phyloP scores from a whole-genome alignment of 495 filamentous ascomycete species.

The Aspergillus affinis region DNA sequence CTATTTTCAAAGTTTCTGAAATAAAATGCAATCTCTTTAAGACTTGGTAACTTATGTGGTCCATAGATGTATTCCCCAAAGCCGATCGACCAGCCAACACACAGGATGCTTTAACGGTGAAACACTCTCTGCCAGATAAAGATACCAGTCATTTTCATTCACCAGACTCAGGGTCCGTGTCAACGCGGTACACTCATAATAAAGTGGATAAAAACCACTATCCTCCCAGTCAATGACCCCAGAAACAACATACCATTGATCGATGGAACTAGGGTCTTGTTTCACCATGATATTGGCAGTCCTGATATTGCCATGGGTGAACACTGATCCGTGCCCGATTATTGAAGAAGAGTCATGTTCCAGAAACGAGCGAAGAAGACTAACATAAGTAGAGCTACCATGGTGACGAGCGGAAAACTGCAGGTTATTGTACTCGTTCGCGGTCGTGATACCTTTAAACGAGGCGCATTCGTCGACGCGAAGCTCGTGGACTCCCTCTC shows the following conservation, averaged over 20 bases:
- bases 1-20: too few relatives aligned
- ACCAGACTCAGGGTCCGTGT: slow-evolving; percentile 27
- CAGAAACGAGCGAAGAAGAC: slow-evolving; percentile 28
- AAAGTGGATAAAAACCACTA: slow-evolving; percentile 34
- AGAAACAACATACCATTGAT: slow-evolving; percentile 23
- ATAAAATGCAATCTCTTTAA: too few relatives aligned
- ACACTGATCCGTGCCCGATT: slow-evolving; percentile 23
- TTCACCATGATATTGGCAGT: slow-evolving; percentile 41
- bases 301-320: slow-evolving; percentile 41
- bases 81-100: slow-evolving; percentile 35
- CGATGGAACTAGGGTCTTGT: slow-evolving; percentile 24
- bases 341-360: slow-evolving; percentile 13
- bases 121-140: slow-evolving; percentile 28
- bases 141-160: slow-evolving; percentile 34
- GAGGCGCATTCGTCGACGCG: slow-evolving; percentile 18
- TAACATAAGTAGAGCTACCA: slow-evolving; percentile 27
- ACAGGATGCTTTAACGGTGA: slow-evolving; percentile 23
- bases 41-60: neutral
- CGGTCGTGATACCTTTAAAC: slow-evolving; percentile 29
- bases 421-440: slow-evolving; percentile 30
- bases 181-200: slow-evolving; percentile 31
- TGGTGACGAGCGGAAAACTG: slow-evolving; percentile 32
- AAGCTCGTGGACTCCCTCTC: slow-evolving; percentile 35
- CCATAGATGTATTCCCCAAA: slow-evolving; percentile 29
- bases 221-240: slow-evolving; percentile 38